A percentile compares a stretch with the other conserved stretches of the same genome.
Evolutionary conservation across 768 basidiomycete genomes (phyloP).

Genomic region (Tulasnella sp.): DNA sequence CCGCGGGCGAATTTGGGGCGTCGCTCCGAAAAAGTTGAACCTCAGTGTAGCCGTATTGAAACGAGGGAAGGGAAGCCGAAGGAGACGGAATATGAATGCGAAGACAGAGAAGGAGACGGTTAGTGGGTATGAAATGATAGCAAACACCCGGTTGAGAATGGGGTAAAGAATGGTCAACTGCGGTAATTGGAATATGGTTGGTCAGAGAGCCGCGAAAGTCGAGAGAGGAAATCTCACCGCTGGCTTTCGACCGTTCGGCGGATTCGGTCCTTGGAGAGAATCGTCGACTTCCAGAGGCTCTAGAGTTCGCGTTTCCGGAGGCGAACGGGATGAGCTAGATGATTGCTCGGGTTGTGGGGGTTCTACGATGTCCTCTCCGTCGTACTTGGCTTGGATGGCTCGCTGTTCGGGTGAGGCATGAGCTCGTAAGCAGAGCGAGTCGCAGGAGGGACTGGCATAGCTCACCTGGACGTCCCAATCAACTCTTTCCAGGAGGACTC

Average conservation of each 20-base stretch:
- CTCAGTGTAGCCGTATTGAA: conserved; percentile 20
- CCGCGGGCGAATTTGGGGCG: conserved; percentile 26
- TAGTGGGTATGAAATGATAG: conserved; percentile 32
- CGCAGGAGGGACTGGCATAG: background rate
- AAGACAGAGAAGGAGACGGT: conserved; percentile 51
- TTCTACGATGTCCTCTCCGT: conserved; percentile 20
- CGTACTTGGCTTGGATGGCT: conserved; percentile 52
- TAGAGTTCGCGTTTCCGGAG: background rate
- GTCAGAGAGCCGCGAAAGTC: background rate
- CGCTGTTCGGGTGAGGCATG: conserved; percentile 27
- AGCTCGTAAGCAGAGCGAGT: background rate
- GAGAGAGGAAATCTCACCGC: conserved; percentile 15
- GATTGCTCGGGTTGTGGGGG: conserved; percentile 20
- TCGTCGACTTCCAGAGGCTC: conserved; percentile 37
- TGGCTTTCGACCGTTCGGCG: conserved; percentile 9
- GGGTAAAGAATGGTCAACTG: conserved; percentile 18
- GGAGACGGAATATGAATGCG: conserved; percentile 49
- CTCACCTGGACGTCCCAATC: conserved; percentile 63
- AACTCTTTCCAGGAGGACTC: conserved; percentile 47
- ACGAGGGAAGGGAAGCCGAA: conserved; percentile 57
- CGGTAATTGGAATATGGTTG: background rate
- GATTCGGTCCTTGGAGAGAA: conserved; percentile 28
- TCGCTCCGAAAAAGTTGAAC: conserved; percentile 40
- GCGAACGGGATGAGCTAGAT: conserved; percentile 27
- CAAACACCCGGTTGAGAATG: conserved; percentile 26